phyloP scores from a whole-genome alignment of 179 eudicot genomes.

The Silene vulgaris region DNA sequence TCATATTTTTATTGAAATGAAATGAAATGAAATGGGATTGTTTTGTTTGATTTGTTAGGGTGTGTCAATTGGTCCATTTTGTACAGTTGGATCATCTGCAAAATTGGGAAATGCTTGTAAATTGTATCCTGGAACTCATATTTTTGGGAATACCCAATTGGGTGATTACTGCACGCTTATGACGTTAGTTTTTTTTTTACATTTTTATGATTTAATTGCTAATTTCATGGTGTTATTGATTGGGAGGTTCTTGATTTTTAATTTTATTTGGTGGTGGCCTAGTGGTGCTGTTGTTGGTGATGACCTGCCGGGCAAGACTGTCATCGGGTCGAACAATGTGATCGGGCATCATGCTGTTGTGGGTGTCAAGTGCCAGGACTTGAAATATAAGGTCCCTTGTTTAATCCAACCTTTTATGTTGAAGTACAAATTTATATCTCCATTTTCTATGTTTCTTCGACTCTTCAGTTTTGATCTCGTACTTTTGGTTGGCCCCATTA shows the following conservation, averaged over 20 bases:
- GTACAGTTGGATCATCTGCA: slow-evolving; percentile 72
- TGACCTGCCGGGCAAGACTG: slow-evolving; percentile 74
- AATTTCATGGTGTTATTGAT: no score
- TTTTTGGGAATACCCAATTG: slow-evolving; percentile 69
- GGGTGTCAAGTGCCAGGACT: slow-evolving; percentile 85
- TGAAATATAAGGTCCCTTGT: slow-evolving; percentile 75
- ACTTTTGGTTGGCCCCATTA: no score
- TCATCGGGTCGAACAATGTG: slow-evolving; percentile 69
- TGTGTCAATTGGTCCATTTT: slow-evolving; percentile 91
- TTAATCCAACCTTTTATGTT: not conserved
- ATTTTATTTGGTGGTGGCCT: slow-evolving; percentile 11
- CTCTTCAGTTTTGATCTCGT: no score
- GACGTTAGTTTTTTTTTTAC: slow-evolving; percentile 42
- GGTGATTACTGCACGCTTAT: slow-evolving; percentile 76
- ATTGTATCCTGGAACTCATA: slow-evolving; percentile 79
- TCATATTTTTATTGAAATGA: not conserved
- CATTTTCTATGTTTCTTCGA: no score
- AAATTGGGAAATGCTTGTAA: slow-evolving; percentile 72
- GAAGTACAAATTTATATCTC: no score
- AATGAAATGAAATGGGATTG: not conserved
- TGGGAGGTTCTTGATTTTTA: not conserved
- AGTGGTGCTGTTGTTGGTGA: slow-evolving; percentile 95
- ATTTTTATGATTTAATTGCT: not conserved
- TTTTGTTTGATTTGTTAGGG: slow-evolving; percentile 40
- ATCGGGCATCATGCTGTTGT: slow-evolving; percentile 93